Evolutionary conservation across 1,284 basidiomycete species (phyloP), one percentile per base, ranked within the genome.

Genomic region (Schizopora paradoxa): DNA sequence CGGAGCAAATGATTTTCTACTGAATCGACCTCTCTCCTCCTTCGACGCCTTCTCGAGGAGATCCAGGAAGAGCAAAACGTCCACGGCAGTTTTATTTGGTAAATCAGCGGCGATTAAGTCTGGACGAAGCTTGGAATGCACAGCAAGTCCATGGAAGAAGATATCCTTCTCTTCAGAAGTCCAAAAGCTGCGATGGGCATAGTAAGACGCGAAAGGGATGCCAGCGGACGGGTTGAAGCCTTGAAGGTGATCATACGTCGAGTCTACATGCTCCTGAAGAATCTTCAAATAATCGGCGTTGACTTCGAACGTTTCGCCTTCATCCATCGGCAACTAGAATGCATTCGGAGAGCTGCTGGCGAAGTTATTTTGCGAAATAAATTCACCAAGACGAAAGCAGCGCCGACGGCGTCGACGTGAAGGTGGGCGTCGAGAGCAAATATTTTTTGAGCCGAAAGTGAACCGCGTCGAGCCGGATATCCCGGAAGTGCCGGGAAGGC

Each of bases 61-160:
- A 19, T 74, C 66, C 45, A 88, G 62, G 55, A 85, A 88, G 3
- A 71, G 60, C 41, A 70, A 74, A 21, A 88, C 79, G 43, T 87
- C 80, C 11, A 69, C 57, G 2, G 74, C 62, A 10, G 67, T 73
- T 62, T 86, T 88, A n/a, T 75, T 76, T 45, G 65, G 65, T 27
- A 87, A 65, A 41, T 74, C 72, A n/a, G 63, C 66, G 0, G 84
- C 77, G 44, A 89, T 82, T 36, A 88, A 68, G 58, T 91, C 86
- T 1, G 84, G 80, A 16, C 83, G 67, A 14, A 79, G 64, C 18
- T 82, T 73, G n/a, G 85, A 88, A 59, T 83, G 69, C 0, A 77
- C 60, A 11, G 69, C 58, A 11, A 89, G 62, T 0, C 72, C 76
- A 55, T 77, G 81, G 57, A 90, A 91, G 64, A 92, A 89, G 0